Evolutionary conservation across 768 basidiomycete genomes (phyloP), one percentile per base, ranked within the genome.

Genomic region (Multifurca ochricompacta): DNA sequence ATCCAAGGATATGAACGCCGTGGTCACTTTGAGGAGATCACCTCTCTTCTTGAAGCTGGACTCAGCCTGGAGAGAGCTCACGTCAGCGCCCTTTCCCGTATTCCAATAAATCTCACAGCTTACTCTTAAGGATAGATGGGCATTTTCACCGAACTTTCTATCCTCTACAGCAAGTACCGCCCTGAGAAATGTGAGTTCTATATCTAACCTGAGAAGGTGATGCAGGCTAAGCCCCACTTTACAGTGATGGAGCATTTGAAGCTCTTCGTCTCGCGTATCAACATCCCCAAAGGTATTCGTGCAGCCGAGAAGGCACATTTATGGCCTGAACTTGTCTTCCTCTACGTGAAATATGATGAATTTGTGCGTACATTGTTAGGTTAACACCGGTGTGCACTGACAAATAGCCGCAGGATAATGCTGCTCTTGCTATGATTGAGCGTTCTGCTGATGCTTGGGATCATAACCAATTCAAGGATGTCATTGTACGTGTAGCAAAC

Each of bases 401-500:
- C 28, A 36, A 55, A 40, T 59, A 16, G 6, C 31, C 30, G 13
- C 44, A 91, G 82, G 96, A 98, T 68, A 98, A 99, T 65, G 95
- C 96, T 30, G 91, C 95, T 34, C 76, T 98, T 61, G 91, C 93
- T 4, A 99, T 98, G 94, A 97, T 98, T 68, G 96, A 99, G 69
- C 86, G 94, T 18, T 90, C 96, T 2, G 81, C 91, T n/a, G 92
- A 96, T 69, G 92, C 93, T 45, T 99, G 94, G 94, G 96, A 99
- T 53, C 96, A 99, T 73, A 94, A 91, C 65, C 95, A 97, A 69
- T 99, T 99, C 84, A 98, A 98, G 78, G 96, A 98, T 63, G 85
- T 96, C 53, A 80, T 96, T 51, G 90, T 97, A 65, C 89, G 94
- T 56, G 94, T 88, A 19, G 95, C 96, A 44, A 99, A 99, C 65